A percentile compares a stretch with the other conserved stretches of the same genome.
These are phyloP conservation scores for Boletus coccyginus DNA, from an alignment of 768 basidiomycete genomes.

Conservation along the genomic window DNA sequence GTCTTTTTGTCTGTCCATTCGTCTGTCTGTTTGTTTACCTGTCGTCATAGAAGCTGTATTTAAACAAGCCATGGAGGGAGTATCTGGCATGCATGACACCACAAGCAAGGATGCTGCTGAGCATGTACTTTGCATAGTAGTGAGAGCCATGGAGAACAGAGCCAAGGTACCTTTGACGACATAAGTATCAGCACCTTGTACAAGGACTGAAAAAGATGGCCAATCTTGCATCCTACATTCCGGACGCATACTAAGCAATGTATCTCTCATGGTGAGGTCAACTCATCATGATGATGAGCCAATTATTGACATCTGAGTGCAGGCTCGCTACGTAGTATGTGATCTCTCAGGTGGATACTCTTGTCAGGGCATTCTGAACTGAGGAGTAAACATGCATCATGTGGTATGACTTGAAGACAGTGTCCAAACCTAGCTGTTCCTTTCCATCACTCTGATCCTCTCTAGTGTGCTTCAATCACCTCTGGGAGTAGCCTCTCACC, in stretches of 20 bases:
- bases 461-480: constrained; percentile 16
- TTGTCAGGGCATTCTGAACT: background rate
- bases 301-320: too few species aligned
- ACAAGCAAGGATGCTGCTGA: constrained; percentile 84
- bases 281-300: too few species aligned
- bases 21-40: too few species aligned
- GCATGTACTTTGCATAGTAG: constrained; percentile 85
- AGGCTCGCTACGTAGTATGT: too few species aligned
- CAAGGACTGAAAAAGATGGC: background rate
- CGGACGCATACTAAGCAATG: too few species aligned
- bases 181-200: background rate
- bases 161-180: constrained; percentile 51
- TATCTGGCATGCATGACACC: constrained; percentile 89
- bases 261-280: too few species aligned
- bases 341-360: too few species aligned
- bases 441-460: constrained; percentile 9
- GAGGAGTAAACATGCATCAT: background rate
- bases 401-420: background rate
- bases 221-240: constrained; percentile 78
- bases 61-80: constrained; percentile 96
- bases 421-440: background rate
- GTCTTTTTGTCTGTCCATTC: too few species aligned
- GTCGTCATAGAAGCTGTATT: constrained; percentile 99
- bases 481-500: constrained; percentile 8
- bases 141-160: constrained; percentile 71